Percentiles rank a stretch among this genome's conserved stretches.
phyloP scores from a whole-genome alignment of 345 rosid species.

The Luvunga scandens region DNA sequence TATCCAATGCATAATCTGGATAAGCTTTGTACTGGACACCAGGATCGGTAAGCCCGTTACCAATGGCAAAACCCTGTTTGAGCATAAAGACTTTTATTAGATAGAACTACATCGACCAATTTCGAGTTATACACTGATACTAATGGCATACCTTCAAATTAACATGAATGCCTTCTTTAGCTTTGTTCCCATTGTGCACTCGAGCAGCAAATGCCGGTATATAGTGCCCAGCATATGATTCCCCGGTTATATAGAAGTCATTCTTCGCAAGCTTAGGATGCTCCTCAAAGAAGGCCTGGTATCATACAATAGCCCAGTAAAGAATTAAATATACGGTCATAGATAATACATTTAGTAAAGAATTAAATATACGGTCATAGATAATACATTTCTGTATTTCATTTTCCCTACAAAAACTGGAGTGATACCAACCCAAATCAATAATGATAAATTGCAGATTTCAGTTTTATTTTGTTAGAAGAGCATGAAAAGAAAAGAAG shows the following conservation, averaged over 20 bases:
- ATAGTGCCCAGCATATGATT: conserved; percentile 92
- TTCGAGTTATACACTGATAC: not conserved
- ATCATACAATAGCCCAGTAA: too few species aligned
- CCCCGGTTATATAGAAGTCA: conserved; percentile 83
- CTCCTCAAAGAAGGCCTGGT: conserved; percentile 59
- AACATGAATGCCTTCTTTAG: conserved; percentile 63
- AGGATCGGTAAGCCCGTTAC: conserved; percentile 79
- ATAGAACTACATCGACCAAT: too few species aligned
- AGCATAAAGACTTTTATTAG: too few species aligned
- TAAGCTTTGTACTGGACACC: conserved; percentile 74
- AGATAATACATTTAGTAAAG: too few species aligned
- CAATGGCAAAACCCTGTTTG: conserved; percentile 88
- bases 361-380: not conserved
- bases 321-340: too few species aligned
- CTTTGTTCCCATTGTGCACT: conserved; percentile 66
- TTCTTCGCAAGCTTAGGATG: conserved; percentile 59
- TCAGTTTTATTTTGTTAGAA: not conserved
- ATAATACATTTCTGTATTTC: too few species aligned
- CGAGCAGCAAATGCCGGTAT: conserved; percentile 77
- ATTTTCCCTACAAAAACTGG: not conserved
- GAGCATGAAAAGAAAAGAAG: not conserved
- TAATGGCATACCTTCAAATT: conserved; percentile 83
- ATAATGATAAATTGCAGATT: not conserved
- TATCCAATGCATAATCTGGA: conserved; percentile 61
- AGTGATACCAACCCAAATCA: not conserved